Base-by-base conservation (phyloP, 768 basidiomycete genomes). In the Agrocybe praecox region DNA sequence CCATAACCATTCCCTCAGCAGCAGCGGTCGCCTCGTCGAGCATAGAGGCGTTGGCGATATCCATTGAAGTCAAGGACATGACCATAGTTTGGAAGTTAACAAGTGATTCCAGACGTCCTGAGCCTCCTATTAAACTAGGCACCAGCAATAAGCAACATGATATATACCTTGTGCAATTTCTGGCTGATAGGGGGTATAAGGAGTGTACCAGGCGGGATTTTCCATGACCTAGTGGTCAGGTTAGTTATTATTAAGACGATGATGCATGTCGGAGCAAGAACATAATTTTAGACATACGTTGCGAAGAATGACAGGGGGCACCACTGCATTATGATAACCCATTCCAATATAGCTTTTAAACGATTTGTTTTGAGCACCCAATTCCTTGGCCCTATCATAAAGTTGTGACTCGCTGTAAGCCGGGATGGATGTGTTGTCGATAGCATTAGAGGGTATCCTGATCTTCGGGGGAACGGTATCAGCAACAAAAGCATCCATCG, bases 151-250 rank as follows among this genome's bases (percentile, higher is more conserved):
- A 24, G 32, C 12, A 40, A 45, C 52, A 40, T 29, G 52, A 19
- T 51, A 50, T 45, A 63, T 65, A 90, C 94, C 96, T 85, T 99
- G 96, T n/a, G 96, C 88, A 71, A 98, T 90, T 80, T 99, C 96
- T 1, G 96, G 95, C 67, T 97, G 94, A 74, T 96, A 96, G 1
- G 94, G 94, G 0, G 95, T 96, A 71, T 96, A 96, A 15, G 90
- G 93, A 6, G 96, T 98, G 72, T 98, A 98, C 96, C 96, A 99
- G 3, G 90, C 93, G 23, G 95, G 96, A 68, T 96, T 98, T 74
- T 99, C 96, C 78, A 89, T 87, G 58, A 93, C 77, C 92, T 92
- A 54, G 55, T 24, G 50, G 49, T 21, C 46, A 60, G 12, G 48
- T 49, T 32, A 48, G 15, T 44, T 44, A n/a, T 49, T 54, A 32